Conservation (phyloP, 2,329 filamentous ascomycete species). For the Colletotrichum eremochloae region DNA sequence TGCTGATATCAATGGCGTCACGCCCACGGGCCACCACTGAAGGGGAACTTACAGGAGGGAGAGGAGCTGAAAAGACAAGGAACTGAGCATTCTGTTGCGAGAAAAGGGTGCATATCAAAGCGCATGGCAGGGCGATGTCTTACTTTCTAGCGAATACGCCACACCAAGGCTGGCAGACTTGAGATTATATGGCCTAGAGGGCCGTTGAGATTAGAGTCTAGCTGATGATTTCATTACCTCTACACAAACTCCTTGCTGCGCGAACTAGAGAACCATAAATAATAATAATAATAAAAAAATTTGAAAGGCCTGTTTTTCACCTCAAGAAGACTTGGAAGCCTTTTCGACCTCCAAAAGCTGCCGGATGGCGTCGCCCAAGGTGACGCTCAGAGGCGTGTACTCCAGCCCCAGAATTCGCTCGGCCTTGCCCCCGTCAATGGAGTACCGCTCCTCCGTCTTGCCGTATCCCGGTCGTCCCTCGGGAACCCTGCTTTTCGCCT, state of each 20-base stretch:
- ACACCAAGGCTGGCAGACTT: not conserved
- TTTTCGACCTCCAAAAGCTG: conserved; percentile 22
- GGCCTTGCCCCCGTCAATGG: conserved; percentile 57
- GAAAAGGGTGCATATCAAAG: not conserved
- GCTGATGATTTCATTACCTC: not conserved
- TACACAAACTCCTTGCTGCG: not conserved
- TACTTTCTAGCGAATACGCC: not conserved
- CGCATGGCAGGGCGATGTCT: conserved; percentile 1
- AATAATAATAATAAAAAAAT: not conserved
- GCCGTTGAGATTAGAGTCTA: not conserved
- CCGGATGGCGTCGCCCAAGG: conserved; percentile 15
- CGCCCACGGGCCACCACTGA: conserved; percentile 42
- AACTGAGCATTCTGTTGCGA: not conserved
- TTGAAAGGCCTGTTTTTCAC: not conserved
- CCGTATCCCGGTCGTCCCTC: conserved; percentile 40
- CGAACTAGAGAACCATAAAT: not conserved
- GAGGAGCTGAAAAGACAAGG: not conserved
- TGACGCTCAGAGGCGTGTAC: conserved; percentile 62
- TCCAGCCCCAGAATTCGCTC: conserved; percentile 67
- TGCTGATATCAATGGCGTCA: conserved; percentile 45
- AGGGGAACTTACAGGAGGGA: not conserved
- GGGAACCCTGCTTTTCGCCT: conserved; percentile 49
- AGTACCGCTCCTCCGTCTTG: conserved; percentile 54
- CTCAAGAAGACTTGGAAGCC: conserved; percentile 12
- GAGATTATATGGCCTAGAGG: not conserved